Conservation (phyloP, 257 asterid genomes). For the Eustoma russellianum region DNA sequence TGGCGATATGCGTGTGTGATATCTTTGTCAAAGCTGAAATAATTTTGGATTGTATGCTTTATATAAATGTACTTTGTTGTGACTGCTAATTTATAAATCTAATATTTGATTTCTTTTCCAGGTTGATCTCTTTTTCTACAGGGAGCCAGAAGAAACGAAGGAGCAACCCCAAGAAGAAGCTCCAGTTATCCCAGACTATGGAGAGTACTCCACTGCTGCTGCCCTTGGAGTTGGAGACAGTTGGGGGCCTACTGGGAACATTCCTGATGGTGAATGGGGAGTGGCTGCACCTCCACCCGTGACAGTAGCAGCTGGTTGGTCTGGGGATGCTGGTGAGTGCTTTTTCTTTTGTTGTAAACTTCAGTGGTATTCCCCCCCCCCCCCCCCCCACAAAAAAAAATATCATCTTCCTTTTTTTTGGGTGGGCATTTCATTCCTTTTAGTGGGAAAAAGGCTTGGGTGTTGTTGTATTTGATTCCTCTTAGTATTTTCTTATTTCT, state of each 20-base stretch:
- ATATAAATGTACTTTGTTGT: too few species aligned
- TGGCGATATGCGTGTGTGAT: too few species aligned
- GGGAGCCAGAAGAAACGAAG: slow-evolving; percentile 35
- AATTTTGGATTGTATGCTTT: background rate
- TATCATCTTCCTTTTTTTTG: too few species aligned
- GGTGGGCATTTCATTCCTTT: too few species aligned
- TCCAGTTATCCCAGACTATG: slow-evolving; percentile 14
- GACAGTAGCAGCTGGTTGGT: slow-evolving; percentile 13
- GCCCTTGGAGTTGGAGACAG: slow-evolving; percentile 11
- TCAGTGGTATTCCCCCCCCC: background rate
- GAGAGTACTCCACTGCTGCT: slow-evolving; percentile 8
- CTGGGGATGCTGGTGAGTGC: slow-evolving; percentile 16
- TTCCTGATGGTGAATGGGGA: slow-evolving; percentile 22
- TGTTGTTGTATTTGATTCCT: too few species aligned
- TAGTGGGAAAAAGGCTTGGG: too few species aligned
- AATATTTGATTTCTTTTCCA: background rate
- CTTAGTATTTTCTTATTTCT: too few species aligned
- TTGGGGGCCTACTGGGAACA: slow-evolving; percentile 15
- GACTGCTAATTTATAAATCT: background rate
- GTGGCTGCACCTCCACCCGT: slow-evolving; percentile 10
- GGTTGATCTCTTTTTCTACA: slow-evolving; percentile 33
- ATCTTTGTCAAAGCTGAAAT: background rate
- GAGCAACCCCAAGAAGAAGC: slow-evolving; percentile 26
- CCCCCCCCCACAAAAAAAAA: too few species aligned
- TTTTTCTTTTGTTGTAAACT: background rate